Conservation (phyloP, 2,329 filamentous ascomycete species). For the Diaporthe caulivora region DNA sequence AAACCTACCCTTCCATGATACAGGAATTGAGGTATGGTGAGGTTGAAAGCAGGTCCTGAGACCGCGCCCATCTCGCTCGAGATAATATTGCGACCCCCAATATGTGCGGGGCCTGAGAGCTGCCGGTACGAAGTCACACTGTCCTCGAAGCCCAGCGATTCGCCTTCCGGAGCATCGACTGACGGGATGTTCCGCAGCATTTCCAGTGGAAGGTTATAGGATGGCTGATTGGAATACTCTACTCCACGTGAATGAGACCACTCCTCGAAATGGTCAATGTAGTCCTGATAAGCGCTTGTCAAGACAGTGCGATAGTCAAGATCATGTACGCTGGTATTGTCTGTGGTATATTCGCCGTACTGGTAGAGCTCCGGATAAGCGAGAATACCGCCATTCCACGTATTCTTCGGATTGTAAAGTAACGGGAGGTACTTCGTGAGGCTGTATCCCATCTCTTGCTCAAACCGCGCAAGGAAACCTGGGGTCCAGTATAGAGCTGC, state of each 20-base stretch:
- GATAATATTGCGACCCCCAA: conserved; percentile 53
- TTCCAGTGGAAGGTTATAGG: conserved; percentile 57
- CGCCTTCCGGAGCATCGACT: conserved; percentile 56
- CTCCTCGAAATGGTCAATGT: conserved; percentile 46
- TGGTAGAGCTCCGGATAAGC: conserved; percentile 27
- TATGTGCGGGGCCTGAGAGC: conserved; percentile 53
- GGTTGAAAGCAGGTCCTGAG: conserved; percentile 43
- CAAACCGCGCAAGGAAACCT: conserved; percentile 47
- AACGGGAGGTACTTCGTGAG: conserved; percentile 51
- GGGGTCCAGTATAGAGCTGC: conserved; percentile 53
- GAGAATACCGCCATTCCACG: conserved; percentile 1
- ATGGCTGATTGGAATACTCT: conserved; percentile 53
- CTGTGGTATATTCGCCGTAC: conserved; percentile 19
- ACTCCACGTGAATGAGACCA: conserved; percentile 51
- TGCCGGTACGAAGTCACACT: conserved; percentile 56
- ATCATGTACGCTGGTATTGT: conserved; percentile 21
- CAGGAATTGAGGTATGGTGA: conserved; percentile 46
- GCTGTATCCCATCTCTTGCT: conserved; percentile 49
- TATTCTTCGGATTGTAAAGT: conserved; percentile 38
- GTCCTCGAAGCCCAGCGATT: conserved; percentile 52
- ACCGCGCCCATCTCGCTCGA: conserved; percentile 54
- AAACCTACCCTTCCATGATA: conserved; percentile 53
- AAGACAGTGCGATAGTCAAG: conserved; percentile 14
- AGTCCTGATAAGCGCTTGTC: conserved; percentile 41
- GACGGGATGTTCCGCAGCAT: conserved; percentile 53